Conservation (phyloP, 331 rosid species). For the Quercus phellos region DNA sequence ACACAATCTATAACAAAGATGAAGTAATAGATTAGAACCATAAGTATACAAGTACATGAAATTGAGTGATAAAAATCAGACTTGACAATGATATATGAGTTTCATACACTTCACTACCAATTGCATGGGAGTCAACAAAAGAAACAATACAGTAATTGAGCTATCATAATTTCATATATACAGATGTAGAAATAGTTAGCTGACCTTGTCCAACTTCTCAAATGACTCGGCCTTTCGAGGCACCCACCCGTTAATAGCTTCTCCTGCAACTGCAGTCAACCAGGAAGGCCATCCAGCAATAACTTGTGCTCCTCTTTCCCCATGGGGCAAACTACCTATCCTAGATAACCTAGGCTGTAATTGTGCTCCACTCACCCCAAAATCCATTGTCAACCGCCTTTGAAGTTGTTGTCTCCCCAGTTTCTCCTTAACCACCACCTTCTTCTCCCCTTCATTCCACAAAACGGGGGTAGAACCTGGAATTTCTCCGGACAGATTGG, state of each 20-base stretch:
- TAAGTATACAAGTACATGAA: not conserved
- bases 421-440: constrained; percentile 20
- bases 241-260: constrained; percentile 80
- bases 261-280: constrained; percentile 77
- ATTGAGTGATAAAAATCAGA: not conserved
- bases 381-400: constrained; percentile 16
- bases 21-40: not conserved
- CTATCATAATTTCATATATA: not conserved
- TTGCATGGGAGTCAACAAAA: not conserved
- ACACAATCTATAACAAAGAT: not conserved
- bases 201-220: constrained; percentile 72
- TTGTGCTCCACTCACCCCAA: constrained; percentile 20
- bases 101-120: not conserved
- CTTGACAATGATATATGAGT: not conserved
- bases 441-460: constrained; percentile 38
- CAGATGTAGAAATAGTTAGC: not conserved
- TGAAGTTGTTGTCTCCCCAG: constrained; percentile 28
- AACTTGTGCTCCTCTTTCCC: constrained; percentile 63
- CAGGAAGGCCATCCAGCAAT: constrained; percentile 94
- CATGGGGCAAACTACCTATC: constrained; percentile 33
- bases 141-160: not conserved
- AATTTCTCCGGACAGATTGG: constrained; percentile 25
- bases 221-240: constrained; percentile 85
- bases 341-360: constrained; percentile 26
- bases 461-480: constrained; percentile 29